Percentiles rank a stretch among this genome's conserved stretches.
Evolutionary conservation across 805 yeast genomes (phyloP).

Genomic region (Yamadazyma nakazawae): DNA sequence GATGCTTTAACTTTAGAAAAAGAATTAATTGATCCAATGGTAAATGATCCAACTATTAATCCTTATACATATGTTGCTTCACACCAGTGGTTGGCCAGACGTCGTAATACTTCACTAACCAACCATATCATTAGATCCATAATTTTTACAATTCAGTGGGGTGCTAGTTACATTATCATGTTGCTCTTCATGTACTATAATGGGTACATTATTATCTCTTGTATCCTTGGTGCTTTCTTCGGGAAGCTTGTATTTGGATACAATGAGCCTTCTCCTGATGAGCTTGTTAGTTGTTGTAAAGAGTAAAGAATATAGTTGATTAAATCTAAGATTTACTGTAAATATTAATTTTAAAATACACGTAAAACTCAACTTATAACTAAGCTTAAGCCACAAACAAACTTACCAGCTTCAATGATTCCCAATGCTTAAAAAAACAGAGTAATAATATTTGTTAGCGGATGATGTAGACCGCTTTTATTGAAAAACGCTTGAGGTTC

Average conservation of each 20-base stretch:
- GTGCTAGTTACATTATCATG: conserved; percentile 63
- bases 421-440: no score
- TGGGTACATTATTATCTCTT: conserved; percentile 62
- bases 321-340: no score
- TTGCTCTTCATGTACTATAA: conserved; percentile 73
- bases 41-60: conserved; percentile 4
- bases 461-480: no score
- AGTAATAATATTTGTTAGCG: no score
- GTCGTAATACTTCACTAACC: conserved; percentile 13
- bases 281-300: conserved; percentile 14
- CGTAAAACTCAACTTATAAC: no score
- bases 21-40: neutral
- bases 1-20: conserved; percentile 12
- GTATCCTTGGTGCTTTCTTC: conserved; percentile 58
- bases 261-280: conserved; percentile 34
- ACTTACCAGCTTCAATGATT: no score
- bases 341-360: no score
- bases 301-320: neutral
- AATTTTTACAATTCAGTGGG: conserved; percentile 59
- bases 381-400: no score
- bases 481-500: no score
- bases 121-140: conserved; percentile 51
- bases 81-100: conserved; percentile 24
- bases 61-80: conserved; percentile 26
- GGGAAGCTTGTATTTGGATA: conserved; percentile 54